phyloP scores from a whole-genome alignment of 192 early-diverging fungal genomes.

The Tieghemiomyces parasiticus region DNA sequence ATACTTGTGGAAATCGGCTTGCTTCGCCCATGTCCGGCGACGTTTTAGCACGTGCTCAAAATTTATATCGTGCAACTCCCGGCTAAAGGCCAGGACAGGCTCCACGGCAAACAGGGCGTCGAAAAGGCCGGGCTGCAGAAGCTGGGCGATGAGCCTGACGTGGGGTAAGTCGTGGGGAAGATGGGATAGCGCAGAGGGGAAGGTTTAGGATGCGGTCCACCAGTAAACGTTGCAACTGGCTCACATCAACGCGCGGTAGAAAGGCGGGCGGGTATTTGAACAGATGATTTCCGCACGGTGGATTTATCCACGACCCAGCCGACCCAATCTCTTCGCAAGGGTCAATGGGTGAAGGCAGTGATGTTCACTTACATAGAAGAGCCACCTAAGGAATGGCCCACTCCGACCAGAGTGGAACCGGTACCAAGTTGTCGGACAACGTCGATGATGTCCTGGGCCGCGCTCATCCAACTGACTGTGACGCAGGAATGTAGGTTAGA shows the following conservation, averaged over 20 bases:
- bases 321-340: neutral
- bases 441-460: constrained; percentile 21
- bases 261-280: neutral
- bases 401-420: constrained; percentile 15
- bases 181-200: neutral
- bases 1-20: constrained; percentile 12
- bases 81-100: constrained; percentile 13
- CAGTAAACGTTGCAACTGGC: neutral
- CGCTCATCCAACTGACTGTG: constrained; percentile 13
- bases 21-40: constrained; percentile 14
- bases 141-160: constrained; percentile 16
- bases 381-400: constrained; percentile 31
- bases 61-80: neutral
- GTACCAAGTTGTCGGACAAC: constrained; percentile 17
- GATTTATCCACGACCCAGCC: neutral
- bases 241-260: neutral
- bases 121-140: constrained; percentile 19
- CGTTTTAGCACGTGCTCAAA: constrained; percentile 14
- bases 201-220: too few relatives aligned
- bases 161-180: neutral
- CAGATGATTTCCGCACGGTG: neutral
- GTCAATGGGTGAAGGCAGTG: too few relatives aligned
- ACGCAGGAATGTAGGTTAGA: neutral
- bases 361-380: constrained; percentile 14
- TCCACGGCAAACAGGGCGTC: constrained; percentile 18